phyloP scores from a whole-genome alignment of 208 protist species.

The Leishmania tropica region DNA sequence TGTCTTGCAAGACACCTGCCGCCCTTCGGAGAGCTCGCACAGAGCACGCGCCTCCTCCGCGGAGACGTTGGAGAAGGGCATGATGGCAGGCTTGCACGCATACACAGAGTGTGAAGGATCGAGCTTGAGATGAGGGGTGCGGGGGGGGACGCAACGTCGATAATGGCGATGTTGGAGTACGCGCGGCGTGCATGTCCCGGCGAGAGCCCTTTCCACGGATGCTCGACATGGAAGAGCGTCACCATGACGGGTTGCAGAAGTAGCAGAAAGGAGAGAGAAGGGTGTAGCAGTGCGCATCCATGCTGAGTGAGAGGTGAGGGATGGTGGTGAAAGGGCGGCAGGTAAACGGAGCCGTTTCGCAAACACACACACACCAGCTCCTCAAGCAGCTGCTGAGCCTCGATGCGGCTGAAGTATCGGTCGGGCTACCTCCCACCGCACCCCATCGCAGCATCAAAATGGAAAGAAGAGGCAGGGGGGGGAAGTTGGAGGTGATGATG shows the following conservation, averaged over 20 bases:
- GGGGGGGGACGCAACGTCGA: background rate
- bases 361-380: background rate
- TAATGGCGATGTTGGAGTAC: background rate
- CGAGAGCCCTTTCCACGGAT: background rate
- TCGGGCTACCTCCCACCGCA: background rate
- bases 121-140: background rate
- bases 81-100: background rate
- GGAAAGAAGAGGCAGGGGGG: background rate
- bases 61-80: constrained; percentile 49
- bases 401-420: background rate
- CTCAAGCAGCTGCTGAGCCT: background rate
- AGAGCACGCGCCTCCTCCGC: constrained; percentile 19
- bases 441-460: background rate
- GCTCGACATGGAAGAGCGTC: background rate
- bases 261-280: background rate
- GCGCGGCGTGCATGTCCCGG: background rate
- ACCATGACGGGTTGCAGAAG: background rate
- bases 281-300: background rate
- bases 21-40: constrained; percentile 10
- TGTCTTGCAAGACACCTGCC: background rate
- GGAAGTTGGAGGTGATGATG: background rate
- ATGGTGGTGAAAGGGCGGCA: background rate
- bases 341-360: background rate
- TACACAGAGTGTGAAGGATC: background rate
- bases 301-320: background rate